These are phyloP conservation scores for Auricularia sp. DNA, from an alignment of 768 basidiomycete genomes.

Conservation along the genomic window DNA sequence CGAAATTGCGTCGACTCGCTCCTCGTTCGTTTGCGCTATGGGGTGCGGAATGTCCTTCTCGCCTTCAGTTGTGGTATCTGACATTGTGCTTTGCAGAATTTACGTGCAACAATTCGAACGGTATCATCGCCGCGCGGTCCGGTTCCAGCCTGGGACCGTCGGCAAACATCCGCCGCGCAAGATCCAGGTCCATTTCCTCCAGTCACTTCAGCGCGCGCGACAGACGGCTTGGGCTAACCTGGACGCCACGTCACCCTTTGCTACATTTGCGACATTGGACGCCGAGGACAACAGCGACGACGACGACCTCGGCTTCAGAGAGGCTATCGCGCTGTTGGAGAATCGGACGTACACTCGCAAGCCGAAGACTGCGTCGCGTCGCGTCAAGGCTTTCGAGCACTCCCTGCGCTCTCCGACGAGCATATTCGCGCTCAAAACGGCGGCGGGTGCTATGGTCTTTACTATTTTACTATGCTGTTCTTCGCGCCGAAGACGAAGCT, in stretches of 20 bases:
- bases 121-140: neutral
- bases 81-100: conserved; percentile 7
- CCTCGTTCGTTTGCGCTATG: conserved; percentile 16
- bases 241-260: neutral
- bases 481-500: conserved; percentile 14
- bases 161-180: conserved; percentile 11
- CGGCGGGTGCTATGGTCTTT: conserved; percentile 14
- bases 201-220: conserved; percentile 9
- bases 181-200: conserved; percentile 20
- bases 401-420: conserved; percentile 9
- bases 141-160: neutral
- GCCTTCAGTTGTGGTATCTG: neutral
- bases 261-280: neutral
- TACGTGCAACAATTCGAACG: conserved; percentile 14
- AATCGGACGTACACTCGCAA: conserved; percentile 8
- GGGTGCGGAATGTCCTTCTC: conserved; percentile 9
- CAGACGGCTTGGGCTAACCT: neutral
- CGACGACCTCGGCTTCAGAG: conserved; percentile 12
- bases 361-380: conserved; percentile 8
- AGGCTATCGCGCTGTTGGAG: conserved; percentile 20
- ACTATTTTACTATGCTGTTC: no score
- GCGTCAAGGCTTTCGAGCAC: conserved; percentile 9
- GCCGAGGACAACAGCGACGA: neutral
- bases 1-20: conserved; percentile 6
- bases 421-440: conserved; percentile 18